Conservation (phyloP, 371 early-diverging fungal genomes). For the Batkoa obscura region DNA sequence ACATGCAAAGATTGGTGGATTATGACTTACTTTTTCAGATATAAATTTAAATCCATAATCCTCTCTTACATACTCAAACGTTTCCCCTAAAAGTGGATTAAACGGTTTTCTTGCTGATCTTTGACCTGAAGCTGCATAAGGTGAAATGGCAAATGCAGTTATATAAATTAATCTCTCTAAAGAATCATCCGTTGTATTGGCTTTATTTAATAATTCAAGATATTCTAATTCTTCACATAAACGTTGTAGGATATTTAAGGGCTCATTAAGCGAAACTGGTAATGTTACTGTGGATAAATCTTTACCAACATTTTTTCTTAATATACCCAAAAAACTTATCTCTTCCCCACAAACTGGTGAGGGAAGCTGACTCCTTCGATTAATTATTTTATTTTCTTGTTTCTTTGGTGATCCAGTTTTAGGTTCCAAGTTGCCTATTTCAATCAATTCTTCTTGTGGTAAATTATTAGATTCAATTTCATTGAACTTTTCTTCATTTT, state of each 20-base stretch:
- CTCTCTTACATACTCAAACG: constrained; percentile 66
- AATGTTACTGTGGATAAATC: constrained; percentile 86
- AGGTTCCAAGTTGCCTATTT: constrained; percentile 8
- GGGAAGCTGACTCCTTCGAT: constrained; percentile 40
- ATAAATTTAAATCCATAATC: constrained; percentile 57
- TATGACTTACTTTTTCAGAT: constrained; percentile 71
- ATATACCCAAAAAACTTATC: constrained; percentile 64
- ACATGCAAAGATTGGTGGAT: constrained; percentile 64
- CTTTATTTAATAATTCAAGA: constrained; percentile 56
- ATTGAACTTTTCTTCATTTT: neutral
- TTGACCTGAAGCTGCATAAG: constrained; percentile 59
- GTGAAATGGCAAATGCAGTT: constrained; percentile 69
- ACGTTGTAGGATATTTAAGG: constrained; percentile 73
- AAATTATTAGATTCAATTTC: neutral
- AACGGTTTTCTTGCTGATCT: constrained; percentile 81
- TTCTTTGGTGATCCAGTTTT: neutral
- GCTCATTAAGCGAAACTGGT: constrained; percentile 90
- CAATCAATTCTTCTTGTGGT: constrained; percentile 1
- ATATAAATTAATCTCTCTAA: constrained; percentile 58
- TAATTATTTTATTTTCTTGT: constrained; percentile 5
- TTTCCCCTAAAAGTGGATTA: constrained; percentile 87
- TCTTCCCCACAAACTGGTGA: constrained; percentile 53
- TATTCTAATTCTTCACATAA: constrained; percentile 87
- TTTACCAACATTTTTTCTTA: constrained; percentile 88
- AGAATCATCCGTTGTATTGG: constrained; percentile 34